phyloP scores from a whole-genome alignment of 345 rosid species.

The Nasturtium officinale region DNA sequence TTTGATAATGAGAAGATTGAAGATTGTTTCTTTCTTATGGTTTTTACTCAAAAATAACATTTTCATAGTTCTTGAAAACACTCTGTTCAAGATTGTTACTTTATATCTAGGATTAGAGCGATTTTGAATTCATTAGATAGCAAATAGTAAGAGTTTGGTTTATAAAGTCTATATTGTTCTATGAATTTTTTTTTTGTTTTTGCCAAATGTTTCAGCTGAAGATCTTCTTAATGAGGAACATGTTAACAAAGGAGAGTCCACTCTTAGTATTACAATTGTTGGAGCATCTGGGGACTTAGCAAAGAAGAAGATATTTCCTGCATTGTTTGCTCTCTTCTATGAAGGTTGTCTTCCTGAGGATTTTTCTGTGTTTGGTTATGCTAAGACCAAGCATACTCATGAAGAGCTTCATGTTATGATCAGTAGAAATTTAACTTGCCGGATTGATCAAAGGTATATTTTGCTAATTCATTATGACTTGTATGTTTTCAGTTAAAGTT shows the following conservation, averaged over 20 bases:
- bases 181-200: not conserved
- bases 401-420: constrained; percentile 79
- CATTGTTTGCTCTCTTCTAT: constrained; percentile 83
- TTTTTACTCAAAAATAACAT: not conserved
- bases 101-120: too few species aligned
- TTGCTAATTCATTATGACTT: not conserved
- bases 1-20: too few species aligned
- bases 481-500: not conserved
- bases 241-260: constrained; percentile 44
- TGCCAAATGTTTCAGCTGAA: constrained; percentile 45
- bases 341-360: constrained; percentile 81
- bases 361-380: constrained; percentile 77
- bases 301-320: constrained; percentile 91
- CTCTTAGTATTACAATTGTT: constrained; percentile 79
- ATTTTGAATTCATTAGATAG: too few species aligned
- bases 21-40: too few species aligned
- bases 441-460: constrained; percentile 76
- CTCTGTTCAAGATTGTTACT: not conserved
- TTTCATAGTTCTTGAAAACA: not conserved
- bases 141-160: not conserved
- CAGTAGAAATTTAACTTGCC: constrained; percentile 75
- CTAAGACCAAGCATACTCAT: constrained; percentile 71
- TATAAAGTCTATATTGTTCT: not conserved
- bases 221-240: constrained; percentile 46
- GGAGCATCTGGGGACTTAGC: constrained; percentile 98